A percentile compares a stretch with the other conserved stretches of the same genome.
These are phyloP conservation scores for Hura crepitans DNA, from an alignment of 441 rosid genomes.

Conservation along the genomic window DNA sequence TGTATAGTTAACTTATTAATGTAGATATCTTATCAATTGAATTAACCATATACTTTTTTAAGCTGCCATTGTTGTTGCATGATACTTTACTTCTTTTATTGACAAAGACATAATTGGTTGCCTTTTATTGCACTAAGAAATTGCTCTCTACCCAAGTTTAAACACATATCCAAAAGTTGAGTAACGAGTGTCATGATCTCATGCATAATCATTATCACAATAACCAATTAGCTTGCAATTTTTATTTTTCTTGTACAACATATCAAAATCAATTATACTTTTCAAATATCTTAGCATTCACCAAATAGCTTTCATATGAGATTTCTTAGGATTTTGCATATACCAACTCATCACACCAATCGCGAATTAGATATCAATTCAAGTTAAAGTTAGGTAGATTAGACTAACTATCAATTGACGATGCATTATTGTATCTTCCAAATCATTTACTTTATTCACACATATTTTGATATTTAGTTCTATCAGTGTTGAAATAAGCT, in stretches of 20 bases:
- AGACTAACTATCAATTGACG: background rate
- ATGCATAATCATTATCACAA: background rate
- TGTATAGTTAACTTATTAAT: no score
- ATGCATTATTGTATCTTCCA: background rate
- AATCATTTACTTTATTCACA: background rate
- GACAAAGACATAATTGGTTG: no score
- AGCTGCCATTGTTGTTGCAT: no score
- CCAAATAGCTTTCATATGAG: background rate
- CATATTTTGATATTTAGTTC: no score
- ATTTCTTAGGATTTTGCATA: background rate
- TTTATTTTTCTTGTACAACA: background rate
- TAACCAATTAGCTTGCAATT: background rate
- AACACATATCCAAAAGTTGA: slow-evolving; percentile 3
- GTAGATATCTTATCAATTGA: no score
- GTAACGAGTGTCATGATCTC: background rate
- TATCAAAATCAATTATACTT: background rate
- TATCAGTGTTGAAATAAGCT: no score
- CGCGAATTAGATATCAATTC: background rate
- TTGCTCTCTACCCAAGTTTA: background rate
- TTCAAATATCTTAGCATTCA: background rate
- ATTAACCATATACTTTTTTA: no score
- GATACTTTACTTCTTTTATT: no score
- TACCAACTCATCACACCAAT: background rate
- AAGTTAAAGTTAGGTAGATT: background rate
- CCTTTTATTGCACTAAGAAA: background rate